Base-by-base conservation (phyloP, 148 eudicot species). In the Hydrangea macrophylla region DNA sequence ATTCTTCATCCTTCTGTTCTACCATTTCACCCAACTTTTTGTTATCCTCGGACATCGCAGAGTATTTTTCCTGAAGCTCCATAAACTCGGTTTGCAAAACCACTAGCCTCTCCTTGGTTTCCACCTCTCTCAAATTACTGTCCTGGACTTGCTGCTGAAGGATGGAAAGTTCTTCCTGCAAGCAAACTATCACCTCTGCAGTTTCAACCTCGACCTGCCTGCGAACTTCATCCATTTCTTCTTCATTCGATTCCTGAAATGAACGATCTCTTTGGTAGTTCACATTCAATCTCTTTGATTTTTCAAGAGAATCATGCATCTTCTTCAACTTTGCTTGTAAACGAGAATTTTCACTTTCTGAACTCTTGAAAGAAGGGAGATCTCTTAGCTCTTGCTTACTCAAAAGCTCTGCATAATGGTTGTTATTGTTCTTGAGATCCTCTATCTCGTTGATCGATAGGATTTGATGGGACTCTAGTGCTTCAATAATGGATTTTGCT, bases 181-280 rank as follows among this genome's bases (percentile, higher is more conserved):
- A 72, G 86, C 87, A 87, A 60, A 94, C 86, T 58, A 94, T 94
- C 68, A 91, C 99, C 70, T 89, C 90, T 60, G 97, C 99, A 67
- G 99, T 94, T 83, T 91, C 97, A 48, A 86, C 97, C 78, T 94
- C 99, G 58, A 82, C 99, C 76, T 94, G 99, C 68, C 75, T 75
- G 22, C 96, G 88, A 35, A 82, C 71, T 81, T 84, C 90, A 57
- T 94, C 97, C 90, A 85, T 89, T 76, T 91, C 97, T 70, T 85
- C 88, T 78, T 94, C 88, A 71, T 83, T 78, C 30, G 90, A 72
- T 62, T 56, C 82, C 71, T 85, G 86, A 66, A 54, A 77, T 40
- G 83, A 84, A 69, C 71, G 82, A 68, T 91, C 97, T 69, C 75
- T 80, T 78, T 85, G 88, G 78, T 85, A 89, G 70, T 74, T 77